These are phyloP conservation scores for Antrodiella citrinella DNA, from an alignment of 768 basidiomycete species.

Conservation along the genomic window DNA sequence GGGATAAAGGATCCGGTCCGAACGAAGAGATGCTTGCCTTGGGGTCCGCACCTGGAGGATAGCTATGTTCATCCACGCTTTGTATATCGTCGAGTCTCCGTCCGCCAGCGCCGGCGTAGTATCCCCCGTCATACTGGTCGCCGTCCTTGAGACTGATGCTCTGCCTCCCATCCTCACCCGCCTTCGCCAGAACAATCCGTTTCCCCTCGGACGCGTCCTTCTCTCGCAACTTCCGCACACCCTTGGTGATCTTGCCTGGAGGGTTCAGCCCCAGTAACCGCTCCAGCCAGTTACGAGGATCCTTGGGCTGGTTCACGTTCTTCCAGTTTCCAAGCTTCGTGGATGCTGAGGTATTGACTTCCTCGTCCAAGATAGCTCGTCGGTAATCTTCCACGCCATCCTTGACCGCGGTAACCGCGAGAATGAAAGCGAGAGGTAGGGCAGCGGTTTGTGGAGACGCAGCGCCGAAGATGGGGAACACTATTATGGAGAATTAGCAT, in stretches of 20 bases:
- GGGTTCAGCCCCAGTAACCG: slow-evolving; percentile 59
- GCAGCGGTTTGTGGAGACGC: slow-evolving; percentile 74
- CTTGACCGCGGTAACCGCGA: slow-evolving; percentile 87
- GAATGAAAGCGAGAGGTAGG: slow-evolving; percentile 80
- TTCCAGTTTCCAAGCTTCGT: slow-evolving; percentile 86
- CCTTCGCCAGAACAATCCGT: slow-evolving; percentile 51
- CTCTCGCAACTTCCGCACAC: slow-evolving; percentile 79
- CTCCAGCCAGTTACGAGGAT: slow-evolving; percentile 71
- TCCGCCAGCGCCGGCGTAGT: slow-evolving; percentile 35
- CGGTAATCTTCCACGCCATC: slow-evolving; percentile 95
- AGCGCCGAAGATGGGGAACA: slow-evolving; percentile 89
- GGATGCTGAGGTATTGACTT: slow-evolving; percentile 91
- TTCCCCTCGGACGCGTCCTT: slow-evolving; percentile 64
- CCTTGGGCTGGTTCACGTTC: slow-evolving; percentile 81
- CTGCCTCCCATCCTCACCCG: slow-evolving; percentile 24
- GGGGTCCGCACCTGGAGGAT: slow-evolving; percentile 37
- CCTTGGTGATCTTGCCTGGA: slow-evolving; percentile 74
- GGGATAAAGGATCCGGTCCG: not conserved
- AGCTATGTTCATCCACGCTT: slow-evolving; percentile 57
- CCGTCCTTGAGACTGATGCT: slow-evolving; percentile 4
- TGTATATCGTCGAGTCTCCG: slow-evolving; percentile 59
- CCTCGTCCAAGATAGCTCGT: slow-evolving; percentile 79
- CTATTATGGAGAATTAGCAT: slow-evolving; percentile 19
- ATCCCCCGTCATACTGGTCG: slow-evolving; percentile 11
- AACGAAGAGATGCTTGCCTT: not conserved